A percentile compares a stretch with the other conserved stretches of the same genome.
These are phyloP conservation scores for Aspergillus arachidicola DNA, from an alignment of 2,329 filamentous ascomycete species.

Conservation along the genomic window DNA sequence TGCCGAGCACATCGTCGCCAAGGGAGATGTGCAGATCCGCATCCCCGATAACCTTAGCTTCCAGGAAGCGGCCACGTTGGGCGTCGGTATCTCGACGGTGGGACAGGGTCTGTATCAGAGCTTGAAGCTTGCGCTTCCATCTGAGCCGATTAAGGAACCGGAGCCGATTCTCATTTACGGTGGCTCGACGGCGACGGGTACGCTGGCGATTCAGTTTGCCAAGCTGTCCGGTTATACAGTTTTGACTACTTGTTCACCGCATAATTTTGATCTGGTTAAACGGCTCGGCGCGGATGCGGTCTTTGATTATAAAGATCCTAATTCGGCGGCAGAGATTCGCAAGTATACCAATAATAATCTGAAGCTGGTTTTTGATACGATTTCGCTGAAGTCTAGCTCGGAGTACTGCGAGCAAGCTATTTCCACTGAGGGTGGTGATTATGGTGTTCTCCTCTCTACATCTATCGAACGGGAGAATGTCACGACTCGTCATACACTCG, in stretches of 20 bases:
- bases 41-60: conserved; percentile 53
- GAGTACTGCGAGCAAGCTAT: conserved; percentile 36
- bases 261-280: conserved; percentile 36
- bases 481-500: conserved; percentile 29
- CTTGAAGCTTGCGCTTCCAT: conserved; percentile 30
- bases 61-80: conserved; percentile 56
- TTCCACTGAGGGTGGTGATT: conserved; percentile 31
- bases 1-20: conserved; percentile 56
- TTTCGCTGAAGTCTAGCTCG: conserved; percentile 29
- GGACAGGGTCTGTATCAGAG: conserved; percentile 49
- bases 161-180: conserved; percentile 41
- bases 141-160: conserved; percentile 19
- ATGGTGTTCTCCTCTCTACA: conserved; percentile 27
- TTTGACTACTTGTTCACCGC: conserved; percentile 37
- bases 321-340: conserved; percentile 30
- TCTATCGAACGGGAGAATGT: conserved; percentile 34
- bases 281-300: conserved; percentile 34
- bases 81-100: conserved; percentile 55
- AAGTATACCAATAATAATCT: conserved; percentile 34
- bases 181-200: conserved; percentile 40
- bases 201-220: conserved; percentile 43
- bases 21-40: conserved; percentile 50
- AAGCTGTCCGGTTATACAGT: conserved; percentile 37
- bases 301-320: conserved; percentile 35
- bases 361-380: conserved; percentile 37